A percentile compares a stretch with the other conserved stretches of the same genome.
These are phyloP conservation scores for Lophium mytilinum DNA, from an alignment of 495 filamentous ascomycete genomes.

Conservation along the genomic window DNA sequence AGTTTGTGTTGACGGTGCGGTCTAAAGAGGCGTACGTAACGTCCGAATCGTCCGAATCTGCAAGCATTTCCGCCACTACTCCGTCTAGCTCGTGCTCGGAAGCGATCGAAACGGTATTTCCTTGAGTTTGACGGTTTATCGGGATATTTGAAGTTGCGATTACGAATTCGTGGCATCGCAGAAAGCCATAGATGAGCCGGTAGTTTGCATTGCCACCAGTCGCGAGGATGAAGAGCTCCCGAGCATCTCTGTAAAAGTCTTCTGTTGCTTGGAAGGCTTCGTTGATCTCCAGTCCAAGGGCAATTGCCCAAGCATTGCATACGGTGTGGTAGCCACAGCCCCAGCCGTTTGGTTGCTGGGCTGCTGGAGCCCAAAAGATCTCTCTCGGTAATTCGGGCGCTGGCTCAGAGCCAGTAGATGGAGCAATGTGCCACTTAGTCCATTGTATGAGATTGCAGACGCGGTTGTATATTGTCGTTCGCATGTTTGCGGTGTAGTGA, in stretches of 20 bases:
- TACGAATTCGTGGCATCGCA: constrained; percentile 4
- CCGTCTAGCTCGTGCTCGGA: too few species aligned
- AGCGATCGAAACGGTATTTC: too few species aligned
- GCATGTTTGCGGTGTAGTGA: background rate
- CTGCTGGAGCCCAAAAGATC: background rate
- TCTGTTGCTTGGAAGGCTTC: background rate
- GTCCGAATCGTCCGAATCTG: too few species aligned
- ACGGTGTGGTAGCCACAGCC: background rate
- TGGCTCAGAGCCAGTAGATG: background rate
- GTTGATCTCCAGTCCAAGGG: background rate
- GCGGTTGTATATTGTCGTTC: background rate
- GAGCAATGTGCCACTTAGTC: background rate
- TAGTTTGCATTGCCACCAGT: background rate
- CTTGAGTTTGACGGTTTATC: background rate
- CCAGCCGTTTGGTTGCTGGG: background rate
- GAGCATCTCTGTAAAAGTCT: background rate
- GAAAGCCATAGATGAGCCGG: constrained; percentile 2
- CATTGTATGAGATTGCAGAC: background rate
- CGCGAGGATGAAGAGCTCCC: background rate
- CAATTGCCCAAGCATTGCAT: constrained; percentile 5
- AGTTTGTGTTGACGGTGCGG: too few species aligned
- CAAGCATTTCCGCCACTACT: too few species aligned
- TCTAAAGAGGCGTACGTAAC: too few species aligned
- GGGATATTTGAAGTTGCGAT: background rate
- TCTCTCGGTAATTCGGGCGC: background rate